Percentiles rank a stretch among this genome's conserved stretches.
These are phyloP conservation scores for Pseudonectria foliicola DNA, from an alignment of 2,329 filamentous ascomycete species.

Conservation along the genomic window DNA sequence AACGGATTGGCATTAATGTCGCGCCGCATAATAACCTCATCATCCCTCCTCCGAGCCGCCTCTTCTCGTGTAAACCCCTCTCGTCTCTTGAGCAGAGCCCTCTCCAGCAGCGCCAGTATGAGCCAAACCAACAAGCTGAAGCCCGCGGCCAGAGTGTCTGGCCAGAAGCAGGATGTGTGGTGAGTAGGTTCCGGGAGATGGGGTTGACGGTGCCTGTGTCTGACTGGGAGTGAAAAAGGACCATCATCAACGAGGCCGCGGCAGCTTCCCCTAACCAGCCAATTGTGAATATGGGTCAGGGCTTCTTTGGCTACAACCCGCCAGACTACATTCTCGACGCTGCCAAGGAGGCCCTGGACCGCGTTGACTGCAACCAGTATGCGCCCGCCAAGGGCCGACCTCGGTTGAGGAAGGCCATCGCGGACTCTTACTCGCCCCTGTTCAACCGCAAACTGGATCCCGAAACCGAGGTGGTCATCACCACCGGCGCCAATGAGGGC, in stretches of 20 bases:
- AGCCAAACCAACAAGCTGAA: conserved; percentile 38
- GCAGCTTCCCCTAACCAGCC: conserved; percentile 55
- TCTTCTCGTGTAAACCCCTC: conserved; percentile 9
- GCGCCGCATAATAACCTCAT: conserved; percentile 20
- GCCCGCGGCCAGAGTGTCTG: conserved; percentile 43
- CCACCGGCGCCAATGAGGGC: conserved; percentile 83
- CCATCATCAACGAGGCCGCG: conserved; percentile 60
- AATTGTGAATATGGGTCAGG: conserved; percentile 59
- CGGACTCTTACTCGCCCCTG: conserved; percentile 83
- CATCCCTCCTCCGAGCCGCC: conserved; percentile 12
- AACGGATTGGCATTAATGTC: conserved; percentile 15
- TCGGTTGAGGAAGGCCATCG: conserved; percentile 84
- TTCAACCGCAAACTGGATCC: conserved; percentile 79
- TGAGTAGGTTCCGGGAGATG: conserved; percentile 20
- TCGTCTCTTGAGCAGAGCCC: conserved; percentile 4
- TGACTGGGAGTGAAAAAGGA: conserved; percentile 33
- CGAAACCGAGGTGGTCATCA: conserved; percentile 90
- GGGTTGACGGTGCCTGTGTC: not conserved
- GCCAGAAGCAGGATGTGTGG: conserved; percentile 47
- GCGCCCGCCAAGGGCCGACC: conserved; percentile 91
- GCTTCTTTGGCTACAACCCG: conserved; percentile 88
- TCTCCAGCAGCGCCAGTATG: conserved; percentile 29
- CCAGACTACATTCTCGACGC: conserved; percentile 85
- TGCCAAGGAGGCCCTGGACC: conserved; percentile 80
- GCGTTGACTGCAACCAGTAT: conserved; percentile 98